Conservation (phyloP, 495 filamentous ascomycete genomes). For the Tuber umbilicatum region DNA sequence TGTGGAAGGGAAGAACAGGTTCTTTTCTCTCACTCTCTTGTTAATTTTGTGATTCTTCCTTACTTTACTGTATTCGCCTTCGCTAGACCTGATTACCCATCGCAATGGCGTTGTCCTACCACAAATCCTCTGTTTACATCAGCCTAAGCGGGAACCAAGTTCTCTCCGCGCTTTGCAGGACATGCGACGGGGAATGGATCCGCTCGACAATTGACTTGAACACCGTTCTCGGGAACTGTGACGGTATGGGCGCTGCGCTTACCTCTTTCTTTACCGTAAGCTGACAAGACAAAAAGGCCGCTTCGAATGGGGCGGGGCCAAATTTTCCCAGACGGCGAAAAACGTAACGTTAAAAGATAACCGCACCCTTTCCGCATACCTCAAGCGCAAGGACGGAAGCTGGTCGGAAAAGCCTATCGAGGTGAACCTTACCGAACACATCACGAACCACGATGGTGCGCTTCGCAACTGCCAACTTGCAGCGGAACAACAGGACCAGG, state of each 20-base stretch:
- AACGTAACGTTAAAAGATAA: constrained; percentile 22
- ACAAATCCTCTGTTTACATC: constrained; percentile 31
- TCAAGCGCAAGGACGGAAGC: constrained; percentile 28
- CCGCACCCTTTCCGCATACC: constrained; percentile 23
- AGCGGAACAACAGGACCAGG: neutral
- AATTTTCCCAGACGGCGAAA: constrained; percentile 25
- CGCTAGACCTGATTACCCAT: neutral
- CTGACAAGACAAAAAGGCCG: constrained; percentile 19
- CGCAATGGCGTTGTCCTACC: constrained; percentile 24
- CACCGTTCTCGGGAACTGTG: constrained; percentile 21
- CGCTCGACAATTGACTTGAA: constrained; percentile 33
- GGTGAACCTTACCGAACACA: constrained; percentile 29
- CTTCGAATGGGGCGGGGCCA: constrained; percentile 26
- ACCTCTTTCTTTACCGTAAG: neutral
- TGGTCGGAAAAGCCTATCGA: constrained; percentile 23
- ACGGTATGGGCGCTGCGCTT: constrained; percentile 12
- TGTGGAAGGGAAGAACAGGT: neutral
- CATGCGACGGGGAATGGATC: constrained; percentile 30
- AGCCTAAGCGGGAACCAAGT: constrained; percentile 31
- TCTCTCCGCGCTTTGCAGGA: constrained; percentile 32
- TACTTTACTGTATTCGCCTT: neutral
- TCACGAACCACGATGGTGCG: constrained; percentile 22
- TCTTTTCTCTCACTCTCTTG: neutral
- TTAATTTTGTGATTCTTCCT: neutral
- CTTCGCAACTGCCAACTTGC: constrained; percentile 19